Base-by-base conservation (phyloP, 2,329 filamentous ascomycete genomes). In the Scortechinia acanthostroma region DNA sequence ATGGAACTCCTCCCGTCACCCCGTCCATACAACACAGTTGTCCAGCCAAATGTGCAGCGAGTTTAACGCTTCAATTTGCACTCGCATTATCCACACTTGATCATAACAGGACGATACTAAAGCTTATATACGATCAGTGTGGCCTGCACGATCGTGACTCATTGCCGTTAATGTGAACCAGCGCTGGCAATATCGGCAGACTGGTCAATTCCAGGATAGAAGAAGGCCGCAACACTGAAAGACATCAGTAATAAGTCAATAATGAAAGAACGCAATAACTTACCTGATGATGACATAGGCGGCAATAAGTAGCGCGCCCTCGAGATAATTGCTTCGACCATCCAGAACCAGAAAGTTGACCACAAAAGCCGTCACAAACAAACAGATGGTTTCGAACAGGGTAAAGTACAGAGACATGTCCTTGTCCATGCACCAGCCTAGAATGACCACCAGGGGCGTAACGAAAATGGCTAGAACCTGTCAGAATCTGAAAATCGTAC, bases 281-380 rank as follows among this genome's bases (percentile, higher is more conserved):
- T 30, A 30, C 35, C 71, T 73, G 51, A 86, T 86, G 48, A 86
- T 86, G 43, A 86, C 65, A 56, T 86, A 86, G 3, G 80, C 78
- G 1, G 80, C 75, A 51, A 79, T 80, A 21, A 87, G 60, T 35
- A 87, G 59, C 2, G 83, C 82, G 14, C 88, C 88, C 65, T 94
- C 88, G 13, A 94, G 76, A 55, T 93, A 94, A 58, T 94, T 94
- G 59, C 83, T 89, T 59, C 89, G 77, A 10, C 88, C 88, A 56
- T 94, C 89, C 49, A 91, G 70, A 43, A 94, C 88, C 48, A 94
- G 66, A 59, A 93, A 94, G 64, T 91, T 93, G 63, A 91, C 87
- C 50, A 94, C 89, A 51, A 94, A 82, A 4, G 89, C 83, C 44
- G 81, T 86, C 44, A 91, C 80, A 62, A 94, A 94, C 55, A 94